Percentiles rank a stretch among this genome's conserved stretches.
phyloP scores from a whole-genome alignment of 2,329 filamentous ascomycete genomes.

The Aspergillus aculeatinus region DNA sequence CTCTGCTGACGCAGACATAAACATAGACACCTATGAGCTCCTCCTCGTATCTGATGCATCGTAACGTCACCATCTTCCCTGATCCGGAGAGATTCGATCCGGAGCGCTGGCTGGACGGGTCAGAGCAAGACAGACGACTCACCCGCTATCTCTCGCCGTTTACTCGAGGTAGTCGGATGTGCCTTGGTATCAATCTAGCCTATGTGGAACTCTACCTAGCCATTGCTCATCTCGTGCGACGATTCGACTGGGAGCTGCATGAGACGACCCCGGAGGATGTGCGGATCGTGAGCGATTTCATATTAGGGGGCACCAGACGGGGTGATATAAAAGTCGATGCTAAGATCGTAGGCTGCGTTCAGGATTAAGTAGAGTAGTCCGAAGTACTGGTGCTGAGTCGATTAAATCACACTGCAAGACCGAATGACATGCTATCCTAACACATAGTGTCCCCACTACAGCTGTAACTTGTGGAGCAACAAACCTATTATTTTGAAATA shows the following conservation, averaged over 20 bases:
- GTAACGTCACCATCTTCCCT: conserved; percentile 24
- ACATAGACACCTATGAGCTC: conserved; percentile 35
- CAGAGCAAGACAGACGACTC: conserved; percentile 18
- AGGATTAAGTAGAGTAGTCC: too few relatives aligned
- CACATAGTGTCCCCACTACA: too few relatives aligned
- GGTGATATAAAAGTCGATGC: too few relatives aligned
- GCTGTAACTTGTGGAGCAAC: too few relatives aligned
- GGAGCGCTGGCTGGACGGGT: conserved; percentile 26
- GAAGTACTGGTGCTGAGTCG: too few relatives aligned
- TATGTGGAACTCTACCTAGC: conserved; percentile 32
- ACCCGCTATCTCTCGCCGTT: conserved; percentile 27
- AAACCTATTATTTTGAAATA: fast-evolving
- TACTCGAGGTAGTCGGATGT: conserved; percentile 25
- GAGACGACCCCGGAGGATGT: conserved; percentile 29
- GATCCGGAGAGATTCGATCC: conserved; percentile 28
- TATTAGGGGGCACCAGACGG: too few relatives aligned
- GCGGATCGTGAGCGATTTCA: conserved; percentile 21
- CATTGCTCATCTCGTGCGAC: conserved; percentile 25
- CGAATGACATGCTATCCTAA: too few relatives aligned
- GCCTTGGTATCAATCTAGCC: conserved; percentile 29
- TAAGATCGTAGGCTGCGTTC: too few relatives aligned
- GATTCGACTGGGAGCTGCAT: conserved; percentile 28
- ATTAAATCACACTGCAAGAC: too few relatives aligned
- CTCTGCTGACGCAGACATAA: neutral
- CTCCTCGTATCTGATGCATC: conserved; percentile 30